Conservation (phyloP, 2,329 filamentous ascomycete genomes). For the Beauveria asiatica region DNA sequence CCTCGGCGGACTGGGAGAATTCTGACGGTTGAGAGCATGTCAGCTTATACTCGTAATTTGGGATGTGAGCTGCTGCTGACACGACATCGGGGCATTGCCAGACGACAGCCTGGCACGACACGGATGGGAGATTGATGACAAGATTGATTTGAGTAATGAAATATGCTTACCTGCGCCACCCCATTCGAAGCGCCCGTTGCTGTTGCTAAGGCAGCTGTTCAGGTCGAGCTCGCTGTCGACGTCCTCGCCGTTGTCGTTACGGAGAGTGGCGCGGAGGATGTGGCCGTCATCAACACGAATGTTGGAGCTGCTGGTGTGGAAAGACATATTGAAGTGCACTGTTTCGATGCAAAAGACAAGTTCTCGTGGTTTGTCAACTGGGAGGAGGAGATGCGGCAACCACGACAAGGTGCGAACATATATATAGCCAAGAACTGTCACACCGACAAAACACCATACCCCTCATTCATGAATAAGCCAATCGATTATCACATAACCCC, state of each 20-base stretch:
- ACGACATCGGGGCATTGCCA: too few species aligned
- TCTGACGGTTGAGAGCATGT: constrained; percentile 14
- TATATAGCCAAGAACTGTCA: not conserved
- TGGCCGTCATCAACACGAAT: constrained; percentile 42
- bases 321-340: constrained; percentile 18
- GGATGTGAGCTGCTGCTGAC: not conserved
- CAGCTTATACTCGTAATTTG: not conserved
- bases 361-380: too few species aligned
- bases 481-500: not conserved
- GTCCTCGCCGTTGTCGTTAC: constrained; percentile 32
- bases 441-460: not conserved
- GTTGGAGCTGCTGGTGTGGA: constrained; percentile 38
- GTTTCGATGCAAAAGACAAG: not conserved
- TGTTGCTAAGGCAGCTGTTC: constrained; percentile 42
- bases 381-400: too few species aligned
- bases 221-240: constrained; percentile 36
- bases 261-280: constrained; percentile 33
- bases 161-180: constrained; percentile 24
- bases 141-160: not conserved
- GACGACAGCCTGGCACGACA: not conserved
- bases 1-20: constrained; percentile 38
- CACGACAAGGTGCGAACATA: not conserved
- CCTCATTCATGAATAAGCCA: not conserved
- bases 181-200: constrained; percentile 40
- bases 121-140: not conserved